Evolutionary conservation across 2,329 filamentous ascomycete genomes (phyloP).

Genomic region (Ceratocystis ficicola): DNA sequence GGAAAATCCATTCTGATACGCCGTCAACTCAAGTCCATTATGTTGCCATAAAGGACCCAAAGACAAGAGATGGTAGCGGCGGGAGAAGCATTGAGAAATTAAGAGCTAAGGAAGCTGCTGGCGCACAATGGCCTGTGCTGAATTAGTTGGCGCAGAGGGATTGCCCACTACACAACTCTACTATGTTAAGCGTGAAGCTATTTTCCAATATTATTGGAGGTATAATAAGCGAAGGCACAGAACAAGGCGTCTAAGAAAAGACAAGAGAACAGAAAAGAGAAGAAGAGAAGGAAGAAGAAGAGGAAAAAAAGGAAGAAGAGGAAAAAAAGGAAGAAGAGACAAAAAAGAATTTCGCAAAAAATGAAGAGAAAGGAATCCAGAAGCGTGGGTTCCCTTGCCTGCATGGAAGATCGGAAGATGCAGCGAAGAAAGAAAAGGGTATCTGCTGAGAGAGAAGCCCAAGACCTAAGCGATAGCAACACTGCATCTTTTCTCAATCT

Average conservation of each 20-base stretch:
- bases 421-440: neutral
- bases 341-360: neutral
- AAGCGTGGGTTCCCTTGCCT: neutral
- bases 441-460: neutral
- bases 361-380: neutral
- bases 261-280: neutral
- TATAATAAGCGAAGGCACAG: conserved; percentile 1
- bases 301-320: neutral
- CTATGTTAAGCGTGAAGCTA: neutral
- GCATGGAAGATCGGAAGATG: neutral
- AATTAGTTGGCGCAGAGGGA: neutral
- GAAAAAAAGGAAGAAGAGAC: neutral
- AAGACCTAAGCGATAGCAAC: neutral
- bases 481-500: neutral
- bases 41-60: neutral
- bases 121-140: neutral
- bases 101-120: neutral
- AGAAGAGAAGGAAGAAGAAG: neutral
- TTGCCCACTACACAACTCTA: neutral
- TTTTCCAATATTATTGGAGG: neutral
- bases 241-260: neutral
- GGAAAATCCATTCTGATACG: neutral
- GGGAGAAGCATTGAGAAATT: too few species aligned
- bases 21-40: neutral
- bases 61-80: too few species aligned